Evolutionary conservation across 208 protist species (phyloP).

Genomic region (Trypanosoma conorhini): DNA sequence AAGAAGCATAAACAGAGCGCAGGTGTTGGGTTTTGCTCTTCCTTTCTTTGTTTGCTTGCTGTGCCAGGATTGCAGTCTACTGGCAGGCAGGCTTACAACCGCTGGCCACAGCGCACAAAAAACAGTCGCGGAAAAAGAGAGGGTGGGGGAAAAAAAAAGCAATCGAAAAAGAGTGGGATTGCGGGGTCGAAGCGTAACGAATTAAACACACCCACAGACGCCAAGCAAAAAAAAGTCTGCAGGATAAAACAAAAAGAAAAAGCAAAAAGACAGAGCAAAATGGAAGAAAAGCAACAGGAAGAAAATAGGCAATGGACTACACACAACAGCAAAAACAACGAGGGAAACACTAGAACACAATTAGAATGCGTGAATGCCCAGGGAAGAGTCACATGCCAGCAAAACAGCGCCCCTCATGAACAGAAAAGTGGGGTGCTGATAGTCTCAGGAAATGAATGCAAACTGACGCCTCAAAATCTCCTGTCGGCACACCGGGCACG

Average conservation of each 20-base stretch:
- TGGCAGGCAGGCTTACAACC: no score
- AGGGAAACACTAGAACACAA: conserved; percentile 7
- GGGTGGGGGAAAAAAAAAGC: conserved; percentile 4
- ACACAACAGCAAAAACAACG: not conserved
- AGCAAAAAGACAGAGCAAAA: conserved; percentile 3
- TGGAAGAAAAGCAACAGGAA: no score
- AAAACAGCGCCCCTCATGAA: conserved; percentile 3
- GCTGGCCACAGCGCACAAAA: no score
- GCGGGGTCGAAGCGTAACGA: not conserved
- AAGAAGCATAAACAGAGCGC: conserved; percentile 30
- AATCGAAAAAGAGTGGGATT: not conserved
- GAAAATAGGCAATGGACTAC: no score
- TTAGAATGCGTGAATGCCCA: not conserved
- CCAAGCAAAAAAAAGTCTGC: no score
- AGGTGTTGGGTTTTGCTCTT: not conserved
- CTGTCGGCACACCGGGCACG: conserved; percentile 55
- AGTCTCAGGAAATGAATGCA: conserved; percentile 46
- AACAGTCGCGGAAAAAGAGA: no score
- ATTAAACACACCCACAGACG: no score
- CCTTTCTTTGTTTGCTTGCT: not conserved
- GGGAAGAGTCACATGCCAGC: conserved; percentile 3
- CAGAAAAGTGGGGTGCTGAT: not conserved
- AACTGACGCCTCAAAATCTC: conserved; percentile 51
- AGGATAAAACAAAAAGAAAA: not conserved
- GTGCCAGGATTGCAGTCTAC: not conserved